A percentile compares a stretch with the other conserved stretches of the same genome.
Evolutionary conservation across 225 moss, liverwort and hornwort genomes (phyloP).

Genomic region (Physcomitrium patens): DNA sequence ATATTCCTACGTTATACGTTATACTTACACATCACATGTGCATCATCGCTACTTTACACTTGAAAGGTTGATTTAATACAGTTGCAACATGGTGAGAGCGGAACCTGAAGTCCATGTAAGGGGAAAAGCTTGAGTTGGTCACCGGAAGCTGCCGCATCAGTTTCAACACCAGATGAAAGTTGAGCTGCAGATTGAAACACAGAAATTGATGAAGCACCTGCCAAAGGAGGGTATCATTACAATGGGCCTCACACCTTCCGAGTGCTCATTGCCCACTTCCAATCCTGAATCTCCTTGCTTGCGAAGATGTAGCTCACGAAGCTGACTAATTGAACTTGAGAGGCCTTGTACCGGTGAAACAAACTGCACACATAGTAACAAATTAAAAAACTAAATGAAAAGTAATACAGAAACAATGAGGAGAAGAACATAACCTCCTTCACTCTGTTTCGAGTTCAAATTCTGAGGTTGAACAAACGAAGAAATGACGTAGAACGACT

Average conservation of each 20-base stretch:
- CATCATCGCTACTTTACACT: not conserved
- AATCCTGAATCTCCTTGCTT: constrained; percentile 26
- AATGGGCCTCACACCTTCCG: constrained; percentile 36
- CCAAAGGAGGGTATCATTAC: constrained; percentile 56
- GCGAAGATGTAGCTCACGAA: constrained; percentile 37
- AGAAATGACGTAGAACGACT: not conserved
- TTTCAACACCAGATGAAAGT: constrained; percentile 56
- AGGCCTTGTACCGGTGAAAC: constrained; percentile 63
- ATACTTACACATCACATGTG: no score
- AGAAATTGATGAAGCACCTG: constrained; percentile 45
- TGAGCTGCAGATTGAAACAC: constrained; percentile 53
- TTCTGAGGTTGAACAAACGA: no score
- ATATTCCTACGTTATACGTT: no score
- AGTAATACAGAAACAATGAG: not conserved
- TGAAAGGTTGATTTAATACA: not conserved
- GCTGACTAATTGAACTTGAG: constrained; percentile 45
- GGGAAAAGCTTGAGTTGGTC: constrained; percentile 65
- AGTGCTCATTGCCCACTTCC: constrained; percentile 7
- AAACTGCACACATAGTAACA: constrained; percentile 60
- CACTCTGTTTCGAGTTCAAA: no score
- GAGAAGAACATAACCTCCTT: not conserved
- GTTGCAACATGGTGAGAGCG: not conserved
- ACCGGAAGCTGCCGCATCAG: constrained; percentile 58
- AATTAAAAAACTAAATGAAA: not conserved
- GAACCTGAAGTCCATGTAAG: constrained; percentile 56